Base-by-base conservation (phyloP, 805 yeast genomes). In the Candida suzukii region DNA sequence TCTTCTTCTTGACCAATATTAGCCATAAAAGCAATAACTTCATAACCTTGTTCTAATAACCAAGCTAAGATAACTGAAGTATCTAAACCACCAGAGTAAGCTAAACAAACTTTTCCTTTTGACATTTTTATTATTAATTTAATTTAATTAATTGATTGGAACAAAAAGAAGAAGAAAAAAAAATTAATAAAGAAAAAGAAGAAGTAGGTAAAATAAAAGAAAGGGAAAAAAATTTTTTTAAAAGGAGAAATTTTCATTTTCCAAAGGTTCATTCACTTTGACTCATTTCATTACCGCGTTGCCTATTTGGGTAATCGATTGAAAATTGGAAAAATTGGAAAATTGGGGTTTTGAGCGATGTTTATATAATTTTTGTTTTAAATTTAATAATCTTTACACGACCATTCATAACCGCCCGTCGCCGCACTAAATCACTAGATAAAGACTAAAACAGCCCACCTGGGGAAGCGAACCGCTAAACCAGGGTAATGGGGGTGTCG, bases 1-100 rank as follows among this genome's bases (percentile, higher is more conserved):
- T 93, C 99, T 74, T 93, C 99, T 73, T 93, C 99, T 74, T 93
- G 99, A 56, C 99, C 99, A 56, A 93, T 90, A 70, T 93, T 83
- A 61, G 99, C 99, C 82, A 93, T 79, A 74, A 93, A 93, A 43
- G 97, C 97, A 61, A 93, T 82, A 45, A 93, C 99, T 70, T 93
- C 99, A 68, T 91, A 93, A 49, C 97, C 99, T 71, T 93, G 78
- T 67, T 93, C 99, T 52, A 93, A 76, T 65, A 93, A 78, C 99
- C 99, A 93, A 37, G 99, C 99, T 53, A 93, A 80, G 58, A 93
- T 93, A 48, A 93, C 85, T 22, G 97, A 90, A 75, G 99, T 93
- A 64, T 93, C 99, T 58, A 93, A 78, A 73, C 99, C 99, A 58
- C 99, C 99, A 39, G 98, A 93, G 74, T 93, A 93, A 42, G 99